Evolutionary conservation across 2,329 filamentous ascomycete genomes (phyloP).

Genomic region (Trichoderma lentiforme): DNA sequence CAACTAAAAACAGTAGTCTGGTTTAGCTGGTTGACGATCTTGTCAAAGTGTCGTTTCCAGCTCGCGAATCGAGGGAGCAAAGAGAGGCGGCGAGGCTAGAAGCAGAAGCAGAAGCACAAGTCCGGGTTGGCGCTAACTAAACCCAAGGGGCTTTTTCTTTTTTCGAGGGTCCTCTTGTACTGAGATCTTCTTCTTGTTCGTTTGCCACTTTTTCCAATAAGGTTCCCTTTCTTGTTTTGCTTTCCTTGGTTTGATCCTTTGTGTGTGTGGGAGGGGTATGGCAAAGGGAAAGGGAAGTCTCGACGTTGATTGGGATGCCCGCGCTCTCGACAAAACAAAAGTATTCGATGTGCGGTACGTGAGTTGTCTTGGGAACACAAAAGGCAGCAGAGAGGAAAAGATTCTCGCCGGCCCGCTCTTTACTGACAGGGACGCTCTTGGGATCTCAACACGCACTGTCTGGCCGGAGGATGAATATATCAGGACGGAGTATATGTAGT

Average conservation of each 20-base stretch:
- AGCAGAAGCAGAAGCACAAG: background rate
- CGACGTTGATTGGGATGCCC: background rate
- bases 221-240: background rate
- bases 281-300: background rate
- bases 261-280: background rate
- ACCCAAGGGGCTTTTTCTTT: background rate
- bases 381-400: conserved; percentile 5
- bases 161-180: background rate
- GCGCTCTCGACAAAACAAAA: background rate
- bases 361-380: background rate
- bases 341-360: background rate
- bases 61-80: conserved; percentile 10
- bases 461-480: background rate
- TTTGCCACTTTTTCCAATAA: background rate
- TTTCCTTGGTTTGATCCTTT: background rate
- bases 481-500: conserved; percentile 7
- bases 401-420: conserved; percentile 10
- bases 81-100: background rate
- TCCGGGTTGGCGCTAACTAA: background rate
- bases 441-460: background rate
- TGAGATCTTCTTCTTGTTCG: background rate
- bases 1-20: background rate
- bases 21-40: background rate
- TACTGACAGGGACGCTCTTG: conserved; percentile 6
- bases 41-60: background rate